Conservation (phyloP, 2,329 filamentous ascomycete genomes). For the Grosmannia serpens region DNA sequence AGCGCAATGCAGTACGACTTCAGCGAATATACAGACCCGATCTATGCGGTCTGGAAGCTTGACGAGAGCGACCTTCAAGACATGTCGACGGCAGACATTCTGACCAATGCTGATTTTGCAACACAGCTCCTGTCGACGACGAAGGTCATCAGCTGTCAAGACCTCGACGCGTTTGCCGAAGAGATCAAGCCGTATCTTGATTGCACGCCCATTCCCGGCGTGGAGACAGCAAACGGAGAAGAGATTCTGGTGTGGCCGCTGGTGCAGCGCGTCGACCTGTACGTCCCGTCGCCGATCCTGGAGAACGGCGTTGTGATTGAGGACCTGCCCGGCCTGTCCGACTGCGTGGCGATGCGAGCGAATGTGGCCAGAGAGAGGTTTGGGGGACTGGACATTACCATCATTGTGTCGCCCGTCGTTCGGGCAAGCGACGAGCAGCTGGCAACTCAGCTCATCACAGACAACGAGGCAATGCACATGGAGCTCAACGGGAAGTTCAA, state of each 20-base stretch:
- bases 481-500: conserved; percentile 17
- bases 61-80: background rate
- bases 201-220: conserved; percentile 1
- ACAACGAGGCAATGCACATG: conserved; percentile 17
- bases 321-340: conserved; percentile 41
- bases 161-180: background rate
- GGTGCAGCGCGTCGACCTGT: conserved; percentile 27
- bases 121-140: background rate
- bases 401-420: conserved; percentile 16
- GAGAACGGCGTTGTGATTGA: conserved; percentile 37
- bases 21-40: background rate
- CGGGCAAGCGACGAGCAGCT: conserved; percentile 19
- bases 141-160: background rate
- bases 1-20: background rate
- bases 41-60: conserved; percentile 1
- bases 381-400: conserved; percentile 14
- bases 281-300: conserved; percentile 31
- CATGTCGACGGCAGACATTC: background rate
- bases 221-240: background rate
- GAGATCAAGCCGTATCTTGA: conserved; percentile 6
- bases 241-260: conserved; percentile 22
- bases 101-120: background rate
- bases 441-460: conserved; percentile 13
- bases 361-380: conserved; percentile 13
- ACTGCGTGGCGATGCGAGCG: conserved; percentile 19